Evolutionary conservation across 495 filamentous ascomycete genomes (phyloP), one percentile per base, ranked within the genome.

Genomic region (Aspergillus avenaceus): DNA sequence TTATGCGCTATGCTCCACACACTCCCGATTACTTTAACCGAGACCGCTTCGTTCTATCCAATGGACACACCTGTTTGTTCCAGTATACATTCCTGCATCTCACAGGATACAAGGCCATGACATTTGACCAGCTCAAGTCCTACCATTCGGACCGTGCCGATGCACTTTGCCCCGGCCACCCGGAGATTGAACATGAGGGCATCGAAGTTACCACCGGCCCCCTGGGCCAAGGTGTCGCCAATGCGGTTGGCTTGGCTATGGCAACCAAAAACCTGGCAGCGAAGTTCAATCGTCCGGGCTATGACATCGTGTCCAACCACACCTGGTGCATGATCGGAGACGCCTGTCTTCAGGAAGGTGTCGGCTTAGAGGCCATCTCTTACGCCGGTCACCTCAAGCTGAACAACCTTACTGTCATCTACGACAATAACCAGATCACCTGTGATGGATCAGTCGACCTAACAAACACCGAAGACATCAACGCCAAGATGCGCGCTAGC

Each of bases 201-300:
- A 75, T 85, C 45, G 82, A 84, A 59, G 78, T 85, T 1, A 85
- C 82, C 1, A 84, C 81, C 0, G 80, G 81, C 1, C 81, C 81
- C 0, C 66, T 84, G 19, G 81, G 81, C 3, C 81, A 82, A 58
- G 81, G 81, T 29, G 62, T 83, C 23, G 74, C 79, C 3, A 84
- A 84, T 55, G 77, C 80, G 0, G 81, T 83, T 11, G 81, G 81
- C 23, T 45, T 83, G 29, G 80, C 81, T 2, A 79, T 83, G 66
- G 80, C 81, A 0, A 67, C 75, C 1, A 82, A 79, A 65, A 70
- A 83, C 59, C 62, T 84, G 9, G 75, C 62, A 0, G 76, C 78
- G 0, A 72, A 56, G 1, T 84, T 73, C 61, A 84, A 84, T 51
- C 59, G 64, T 13, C 77, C 76, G 0, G 69, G 65, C 0, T 79